Conservation (phyloP, 768 basidiomycete genomes). For the Rhodotorula taiwanensis region DNA sequence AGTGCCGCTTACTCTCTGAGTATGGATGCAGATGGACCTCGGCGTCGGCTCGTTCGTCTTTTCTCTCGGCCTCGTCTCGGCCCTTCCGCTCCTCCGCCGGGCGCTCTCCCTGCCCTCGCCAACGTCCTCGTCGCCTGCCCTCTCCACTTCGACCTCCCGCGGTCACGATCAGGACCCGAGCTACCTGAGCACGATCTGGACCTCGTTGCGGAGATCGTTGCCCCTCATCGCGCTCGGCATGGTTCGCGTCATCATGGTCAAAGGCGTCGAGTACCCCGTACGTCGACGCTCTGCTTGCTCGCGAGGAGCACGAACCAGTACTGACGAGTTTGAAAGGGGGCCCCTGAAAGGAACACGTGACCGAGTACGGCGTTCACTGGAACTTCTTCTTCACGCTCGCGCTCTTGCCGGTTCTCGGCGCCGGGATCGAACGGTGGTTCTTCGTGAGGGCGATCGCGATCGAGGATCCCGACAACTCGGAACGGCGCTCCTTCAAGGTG, state of each 20-base stretch:
- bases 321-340: no score
- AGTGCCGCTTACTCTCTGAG: no score
- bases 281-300: conserved; percentile 38
- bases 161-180: conserved; percentile 22
- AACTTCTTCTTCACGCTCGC: conserved; percentile 96
- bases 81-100: conserved; percentile 66
- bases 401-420: conserved; percentile 53
- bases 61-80: conserved; percentile 87
- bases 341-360: conserved; percentile 91
- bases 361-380: conserved; percentile 96
- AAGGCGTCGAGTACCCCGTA: conserved; percentile 90
- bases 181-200: conserved; percentile 47
- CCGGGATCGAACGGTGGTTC: conserved; percentile 9
- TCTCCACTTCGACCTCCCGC: no score
- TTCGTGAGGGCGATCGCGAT: not conserved
- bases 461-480: no score
- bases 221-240: conserved; percentile 70
- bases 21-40: conserved; percentile 98
- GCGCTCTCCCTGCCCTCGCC: conserved; percentile 41
- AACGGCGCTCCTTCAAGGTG: not conserved
- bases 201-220: conserved; percentile 55
- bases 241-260: conserved; percentile 73
- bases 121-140: no score
- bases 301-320: not conserved
- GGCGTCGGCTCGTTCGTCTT: conserved; percentile 98